These are phyloP conservation scores for Dioszegia aurantiaca DNA, from an alignment of 768 basidiomycete genomes.

Conservation along the genomic window DNA sequence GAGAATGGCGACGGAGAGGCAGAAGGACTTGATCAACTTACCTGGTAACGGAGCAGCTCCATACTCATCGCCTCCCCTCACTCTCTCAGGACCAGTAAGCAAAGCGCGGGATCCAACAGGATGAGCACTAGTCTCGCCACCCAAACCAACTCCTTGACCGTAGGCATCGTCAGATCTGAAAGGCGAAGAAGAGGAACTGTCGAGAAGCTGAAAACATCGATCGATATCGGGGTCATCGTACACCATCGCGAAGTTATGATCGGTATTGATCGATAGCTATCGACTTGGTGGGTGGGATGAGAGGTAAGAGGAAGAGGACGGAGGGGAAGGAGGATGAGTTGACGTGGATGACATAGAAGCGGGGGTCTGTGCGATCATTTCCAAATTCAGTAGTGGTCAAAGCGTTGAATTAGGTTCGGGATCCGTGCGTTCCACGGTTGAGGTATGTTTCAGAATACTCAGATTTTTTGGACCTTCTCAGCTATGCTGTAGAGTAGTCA, in stretches of 20 bases:
- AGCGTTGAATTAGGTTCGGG: background rate
- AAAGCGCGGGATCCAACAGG: too few relatives aligned
- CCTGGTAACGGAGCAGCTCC: too few relatives aligned
- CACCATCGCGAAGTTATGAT: background rate
- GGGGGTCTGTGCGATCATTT: too few relatives aligned
- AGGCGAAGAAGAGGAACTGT: constrained; percentile 13
- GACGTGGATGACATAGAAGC: background rate
- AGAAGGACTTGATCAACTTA: too few relatives aligned
- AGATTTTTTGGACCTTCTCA: too few relatives aligned
- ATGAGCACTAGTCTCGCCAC: background rate
- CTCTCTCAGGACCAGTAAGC: background rate
- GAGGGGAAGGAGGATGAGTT: background rate
- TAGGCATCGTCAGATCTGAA: background rate
- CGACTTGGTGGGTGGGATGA: background rate
- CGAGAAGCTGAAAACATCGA: background rate
- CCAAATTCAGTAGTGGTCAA: background rate
- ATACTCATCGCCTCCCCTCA: background rate
- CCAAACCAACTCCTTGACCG: background rate
- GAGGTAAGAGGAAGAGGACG: background rate
- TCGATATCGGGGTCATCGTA: background rate
- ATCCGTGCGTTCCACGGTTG: constrained; percentile 4
- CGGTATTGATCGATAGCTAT: background rate
- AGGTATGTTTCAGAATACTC: too few relatives aligned
- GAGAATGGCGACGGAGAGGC: too few relatives aligned
- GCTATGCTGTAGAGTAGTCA: too few relatives aligned